Percentiles rank a stretch among this genome's conserved stretches.
Evolutionary conservation across 306 rosid genomes (phyloP).

Genomic region (Acacia confusa): DNA sequence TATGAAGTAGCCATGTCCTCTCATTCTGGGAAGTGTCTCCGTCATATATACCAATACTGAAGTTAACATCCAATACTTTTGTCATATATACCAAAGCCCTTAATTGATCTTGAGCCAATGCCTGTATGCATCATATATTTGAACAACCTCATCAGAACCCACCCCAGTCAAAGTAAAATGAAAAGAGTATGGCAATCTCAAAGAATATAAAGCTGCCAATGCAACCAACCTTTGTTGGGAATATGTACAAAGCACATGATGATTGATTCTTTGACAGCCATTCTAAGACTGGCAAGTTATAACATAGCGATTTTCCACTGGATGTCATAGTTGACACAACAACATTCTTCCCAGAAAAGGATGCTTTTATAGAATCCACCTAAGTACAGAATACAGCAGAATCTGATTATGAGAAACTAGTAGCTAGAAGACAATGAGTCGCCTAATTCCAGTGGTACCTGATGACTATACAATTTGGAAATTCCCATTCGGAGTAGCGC

Average conservation of each 20-base stretch:
- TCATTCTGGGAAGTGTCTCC: constrained; percentile 81
- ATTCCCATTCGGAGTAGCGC: constrained; percentile 66
- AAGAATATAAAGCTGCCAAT: constrained; percentile 26
- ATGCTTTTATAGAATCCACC: constrained; percentile 80
- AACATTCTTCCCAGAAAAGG: constrained; percentile 72
- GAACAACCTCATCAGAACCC: constrained; percentile 15
- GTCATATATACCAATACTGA: constrained; percentile 84
- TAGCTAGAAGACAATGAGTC: constrained; percentile 16
- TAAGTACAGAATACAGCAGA: constrained; percentile 34
- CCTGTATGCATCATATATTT: constrained; percentile 52
- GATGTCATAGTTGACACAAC: constrained; percentile 93
- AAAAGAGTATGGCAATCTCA: neutral
- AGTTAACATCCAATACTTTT: constrained; percentile 56
- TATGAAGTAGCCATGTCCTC: constrained; percentile 65
- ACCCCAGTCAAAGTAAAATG: neutral
- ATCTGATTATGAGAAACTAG: constrained; percentile 19
- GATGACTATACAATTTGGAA: constrained; percentile 79
- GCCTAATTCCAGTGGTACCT: constrained; percentile 54
- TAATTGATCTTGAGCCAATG: constrained; percentile 95
- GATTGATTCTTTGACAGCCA: constrained; percentile 52
- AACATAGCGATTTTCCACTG: constrained; percentile 95
- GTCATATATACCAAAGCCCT: constrained; percentile 69
- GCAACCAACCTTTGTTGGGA: constrained; percentile 87
- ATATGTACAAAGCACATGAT: constrained; percentile 79
- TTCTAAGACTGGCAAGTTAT: constrained; percentile 85